Evolutionary conservation across 331 rosid species (phyloP), one percentile per base, ranked within the genome.

Genomic region (Quercus tomentella): DNA sequence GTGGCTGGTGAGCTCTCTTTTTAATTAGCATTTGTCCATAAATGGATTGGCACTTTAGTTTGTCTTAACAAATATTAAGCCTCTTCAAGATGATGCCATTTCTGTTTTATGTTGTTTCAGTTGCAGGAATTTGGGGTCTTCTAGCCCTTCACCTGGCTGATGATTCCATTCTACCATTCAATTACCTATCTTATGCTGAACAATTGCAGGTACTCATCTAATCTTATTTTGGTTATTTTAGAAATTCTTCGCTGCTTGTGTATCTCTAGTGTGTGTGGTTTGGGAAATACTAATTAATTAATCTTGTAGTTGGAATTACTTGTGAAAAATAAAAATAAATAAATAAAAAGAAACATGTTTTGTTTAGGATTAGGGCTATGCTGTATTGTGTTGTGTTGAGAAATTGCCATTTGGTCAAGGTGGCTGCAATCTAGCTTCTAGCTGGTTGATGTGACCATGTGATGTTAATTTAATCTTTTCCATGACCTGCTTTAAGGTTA

Each of bases 121-220:
- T 92, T 85, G 89, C 93, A 61, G 97, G 89, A 87, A 80, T 90
- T 72, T 95, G 97, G 97, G 98, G 98, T 61, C 97, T 91, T 79
- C 82, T 92, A 45, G 97, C 97, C 5, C 97, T 95, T 68, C 97
- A 76, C 77, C 86, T 95, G 67, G 97, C 96, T 7, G 97, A 89
- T n/a, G 97, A 91, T 84, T 63, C 87, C 70, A 72, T 92, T 81
- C 87, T 95, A 66, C 97, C 98, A 55, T 92, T 95, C 79, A 76
- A 74, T 81, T 95, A 91, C 81, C 41, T 79, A 67, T 62, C 97
- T 30, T 95, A 92, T 66, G 97, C 89, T 60, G 80, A 87, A 75
- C 96, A 95, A 85, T 88, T 95, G 74, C 92, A 88, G 97, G 97
- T 94, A 4, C 22, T 77, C 41, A 68, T 54, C 5, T 58, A 61